Conservation (phyloP, 1,139 yeast species). For the Hansenula lynferdii region DNA sequence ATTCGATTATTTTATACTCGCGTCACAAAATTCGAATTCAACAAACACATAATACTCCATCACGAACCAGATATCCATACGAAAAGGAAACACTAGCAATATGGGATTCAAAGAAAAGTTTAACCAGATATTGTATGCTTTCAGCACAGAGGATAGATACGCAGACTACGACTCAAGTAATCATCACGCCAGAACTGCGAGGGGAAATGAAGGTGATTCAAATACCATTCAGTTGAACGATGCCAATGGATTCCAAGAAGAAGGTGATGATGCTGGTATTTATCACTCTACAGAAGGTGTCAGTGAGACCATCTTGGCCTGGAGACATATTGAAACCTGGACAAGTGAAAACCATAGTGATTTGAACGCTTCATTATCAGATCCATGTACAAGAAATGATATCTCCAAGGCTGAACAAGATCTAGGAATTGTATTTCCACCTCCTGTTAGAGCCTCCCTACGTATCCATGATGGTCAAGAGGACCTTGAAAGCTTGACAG, state of each 20-base stretch:
- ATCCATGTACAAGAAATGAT: conserved; percentile 61
- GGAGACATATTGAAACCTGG: conserved; percentile 70
- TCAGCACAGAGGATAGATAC: conserved; percentile 63
- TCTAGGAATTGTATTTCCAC: conserved; percentile 51
- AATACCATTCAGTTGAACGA: conserved; percentile 21
- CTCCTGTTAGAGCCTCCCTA: conserved; percentile 54
- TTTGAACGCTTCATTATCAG: conserved; percentile 50
- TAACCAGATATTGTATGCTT: conserved; percentile 57
- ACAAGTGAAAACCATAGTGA: conserved; percentile 50
- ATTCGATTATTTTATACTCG: neutral
- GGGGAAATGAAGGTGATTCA: neutral
- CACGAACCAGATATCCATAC: too few relatives aligned
- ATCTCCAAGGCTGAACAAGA: conserved; percentile 62
- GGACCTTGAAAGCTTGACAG: conserved; percentile 41
- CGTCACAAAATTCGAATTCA: conserved; percentile 4
- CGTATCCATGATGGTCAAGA: conserved; percentile 69
- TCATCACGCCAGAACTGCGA: conserved; percentile 16
- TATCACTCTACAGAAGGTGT: conserved; percentile 44
- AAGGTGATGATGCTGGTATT: conserved; percentile 8
- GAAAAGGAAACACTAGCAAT: conserved; percentile 15
- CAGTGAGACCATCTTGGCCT: conserved; percentile 58
- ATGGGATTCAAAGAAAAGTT: conserved; percentile 33
- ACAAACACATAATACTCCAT: too few relatives aligned
- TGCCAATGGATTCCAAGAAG: conserved; percentile 16
- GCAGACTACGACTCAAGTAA: conserved; percentile 56